These are phyloP conservation scores for Microbotryomycetes sp. DNA, from an alignment of 1,284 basidiomycete genomes.

Conservation along the genomic window DNA sequence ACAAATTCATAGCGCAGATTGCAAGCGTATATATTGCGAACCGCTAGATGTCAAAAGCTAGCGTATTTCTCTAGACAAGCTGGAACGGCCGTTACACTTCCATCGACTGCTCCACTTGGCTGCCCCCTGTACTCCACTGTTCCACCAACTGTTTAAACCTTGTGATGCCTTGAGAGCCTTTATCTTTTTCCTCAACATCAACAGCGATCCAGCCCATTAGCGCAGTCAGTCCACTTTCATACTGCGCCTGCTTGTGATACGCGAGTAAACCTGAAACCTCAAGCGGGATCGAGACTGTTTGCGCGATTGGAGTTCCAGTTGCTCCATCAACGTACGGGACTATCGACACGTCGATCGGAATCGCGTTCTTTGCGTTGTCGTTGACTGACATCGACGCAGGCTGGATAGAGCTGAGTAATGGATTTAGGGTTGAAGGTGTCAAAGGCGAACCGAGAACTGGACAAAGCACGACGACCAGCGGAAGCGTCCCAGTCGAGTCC, in stretches of 20 bases:
- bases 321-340: background rate
- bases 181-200: background rate
- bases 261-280: slow-evolving; percentile 11
- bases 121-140: slow-evolving; percentile 1
- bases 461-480: slow-evolving; percentile 15
- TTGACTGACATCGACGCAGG: background rate
- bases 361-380: background rate
- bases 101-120: background rate
- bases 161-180: slow-evolving; percentile 6
- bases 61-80: no score
- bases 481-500: background rate
- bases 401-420: slow-evolving; percentile 5
- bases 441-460: slow-evolving; percentile 9
- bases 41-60: no score
- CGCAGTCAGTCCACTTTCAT: slow-evolving; percentile 22
- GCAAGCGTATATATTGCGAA: no score
- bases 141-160: slow-evolving; percentile 9
- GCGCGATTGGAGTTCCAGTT: background rate
- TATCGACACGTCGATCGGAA: background rate
- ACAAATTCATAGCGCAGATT: no score
- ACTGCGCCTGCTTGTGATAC: slow-evolving; percentile 18
- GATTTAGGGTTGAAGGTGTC: background rate
- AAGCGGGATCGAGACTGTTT: background rate
- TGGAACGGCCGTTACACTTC: no score
- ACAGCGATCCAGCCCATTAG: slow-evolving; percentile 24